Base-by-base conservation (phyloP, 768 basidiomycete species). In the Tulasnella sp. region DNA sequence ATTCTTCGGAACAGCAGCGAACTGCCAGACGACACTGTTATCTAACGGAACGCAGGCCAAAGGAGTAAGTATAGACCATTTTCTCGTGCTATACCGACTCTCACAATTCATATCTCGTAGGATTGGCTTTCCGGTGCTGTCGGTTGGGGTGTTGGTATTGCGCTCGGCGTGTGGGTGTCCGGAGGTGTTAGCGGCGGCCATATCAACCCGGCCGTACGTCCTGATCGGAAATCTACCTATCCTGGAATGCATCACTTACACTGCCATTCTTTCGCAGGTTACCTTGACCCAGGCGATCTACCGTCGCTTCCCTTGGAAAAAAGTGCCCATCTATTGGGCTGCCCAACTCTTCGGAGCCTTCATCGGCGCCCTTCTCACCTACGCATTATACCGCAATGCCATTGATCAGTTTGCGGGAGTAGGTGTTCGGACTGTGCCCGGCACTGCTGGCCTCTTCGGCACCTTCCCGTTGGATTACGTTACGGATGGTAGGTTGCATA, bases 311-410 rank as follows among this genome's bases (percentile, higher is more conserved):
- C 77, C 77, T 22, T 72, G 67, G 77, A 29, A 39, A 22, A 78
- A 78, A 58, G 77, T 80, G 58, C 78, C 83, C 42, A 91, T 90
- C 82, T 92, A 91, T 80, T 89, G 91, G 77, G 54, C 86, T 15
- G 87, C 90, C 0, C 91, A 93, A 80, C 85, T 91, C 77, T 78
- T 91, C 4, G 92, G 91, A 5, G 88, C 86, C 15, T 91, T 89
- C 78, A 81, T 91, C 78, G 91, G 89, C 0, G 88, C 86, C 75
- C 82, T 90, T 49, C 77, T 89, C 67, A 81, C 90, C 71, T 92
- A 92, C 80, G 84, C 85, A 6, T 89, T 91, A 79, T 93, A 89
- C 84, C 31, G 25, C 45, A 52, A 89, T 81, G 90, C 90, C 22
- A 89, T 93, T 80, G 86, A 90, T 79, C 78, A 89, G 67, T 85